phyloP scores from a whole-genome alignment of 73 alveolate species.

The Paramecium caudatum region DNA sequence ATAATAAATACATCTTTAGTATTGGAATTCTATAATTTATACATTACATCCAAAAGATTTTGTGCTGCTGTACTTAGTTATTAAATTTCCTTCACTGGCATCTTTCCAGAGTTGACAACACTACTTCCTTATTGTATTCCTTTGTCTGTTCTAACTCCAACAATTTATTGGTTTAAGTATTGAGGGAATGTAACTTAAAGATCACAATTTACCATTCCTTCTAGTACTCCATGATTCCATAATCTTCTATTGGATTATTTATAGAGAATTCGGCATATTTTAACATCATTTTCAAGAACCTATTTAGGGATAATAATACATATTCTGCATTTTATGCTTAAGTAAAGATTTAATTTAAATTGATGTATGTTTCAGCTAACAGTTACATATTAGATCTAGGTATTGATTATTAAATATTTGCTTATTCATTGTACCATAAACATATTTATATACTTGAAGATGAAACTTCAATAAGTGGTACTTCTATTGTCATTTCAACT shows the following conservation, averaged over 20 bases:
- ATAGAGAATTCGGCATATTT: slow-evolving; percentile 4
- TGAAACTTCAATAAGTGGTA: slow-evolving; percentile 46
- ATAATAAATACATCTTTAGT: slow-evolving; percentile 35
- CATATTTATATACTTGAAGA: slow-evolving; percentile 47
- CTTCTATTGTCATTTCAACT: slow-evolving; percentile 58
- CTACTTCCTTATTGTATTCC: slow-evolving; percentile 83
- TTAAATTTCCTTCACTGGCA: slow-evolving; percentile 33
- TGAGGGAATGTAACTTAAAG: slow-evolving; percentile 43
- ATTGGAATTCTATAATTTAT: background rate
- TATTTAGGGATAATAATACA: background rate
- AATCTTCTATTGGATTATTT: slow-evolving; percentile 33
- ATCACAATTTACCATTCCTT: slow-evolving; percentile 61
- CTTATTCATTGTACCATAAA: slow-evolving; percentile 26
- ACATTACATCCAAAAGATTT: slow-evolving; percentile 55
- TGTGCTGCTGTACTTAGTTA: slow-evolving; percentile 33
- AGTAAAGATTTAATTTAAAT: slow-evolving; percentile 12
- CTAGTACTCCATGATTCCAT: slow-evolving; percentile 71
- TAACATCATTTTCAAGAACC: slow-evolving; percentile 23
- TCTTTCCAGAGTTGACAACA: slow-evolving; percentile 65
- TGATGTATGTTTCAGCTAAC: slow-evolving; percentile 41
- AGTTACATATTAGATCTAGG: background rate
- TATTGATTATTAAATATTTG: background rate
- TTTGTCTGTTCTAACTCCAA: slow-evolving; percentile 85
- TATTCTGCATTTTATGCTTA: slow-evolving; percentile 33
- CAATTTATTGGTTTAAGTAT: slow-evolving; percentile 60